Conservation (phyloP, 2,329 filamentous ascomycete species). For the Cladosporium sp. region DNA sequence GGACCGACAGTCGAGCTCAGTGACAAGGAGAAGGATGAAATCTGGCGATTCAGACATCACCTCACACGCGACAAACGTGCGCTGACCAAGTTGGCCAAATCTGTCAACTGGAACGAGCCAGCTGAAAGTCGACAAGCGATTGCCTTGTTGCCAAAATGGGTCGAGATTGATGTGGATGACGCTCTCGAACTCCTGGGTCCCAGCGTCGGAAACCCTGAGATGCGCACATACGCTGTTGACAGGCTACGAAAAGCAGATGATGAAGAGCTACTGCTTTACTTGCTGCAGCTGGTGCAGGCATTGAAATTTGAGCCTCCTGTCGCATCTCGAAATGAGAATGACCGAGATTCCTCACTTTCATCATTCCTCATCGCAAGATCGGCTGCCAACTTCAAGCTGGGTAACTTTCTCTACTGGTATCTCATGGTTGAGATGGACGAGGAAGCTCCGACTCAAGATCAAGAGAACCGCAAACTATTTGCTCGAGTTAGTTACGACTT, state of each 20-base stretch:
- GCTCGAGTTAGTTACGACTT: constrained; percentile 94
- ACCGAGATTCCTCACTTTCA: constrained; percentile 77
- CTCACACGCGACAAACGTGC: constrained; percentile 81
- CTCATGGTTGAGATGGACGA: constrained; percentile 92
- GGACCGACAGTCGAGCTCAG: constrained; percentile 85
- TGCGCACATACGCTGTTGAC: constrained; percentile 90
- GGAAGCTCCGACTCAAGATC: constrained; percentile 56
- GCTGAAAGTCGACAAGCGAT: constrained; percentile 85
- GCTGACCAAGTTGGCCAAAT: constrained; percentile 96
- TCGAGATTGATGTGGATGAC: constrained; percentile 94
- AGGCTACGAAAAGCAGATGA: constrained; percentile 89
- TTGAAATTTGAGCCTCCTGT: constrained; percentile 86
- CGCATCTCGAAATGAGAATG: constrained; percentile 33
- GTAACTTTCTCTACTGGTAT: constrained; percentile 98
- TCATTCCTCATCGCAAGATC: constrained; percentile 86
- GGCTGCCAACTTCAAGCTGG: constrained; percentile 80
- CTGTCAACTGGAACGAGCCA: constrained; percentile 86
- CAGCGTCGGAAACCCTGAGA: constrained; percentile 81
- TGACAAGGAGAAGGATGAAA: constrained; percentile 87
- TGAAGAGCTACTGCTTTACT: constrained; percentile 82
- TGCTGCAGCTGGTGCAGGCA: constrained; percentile 91
- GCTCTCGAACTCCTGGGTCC: constrained; percentile 90
- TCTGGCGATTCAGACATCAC: constrained; percentile 98
- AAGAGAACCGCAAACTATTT: constrained; percentile 78
- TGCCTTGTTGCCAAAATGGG: constrained; percentile 88